Evolutionary conservation across 208 protist species (phyloP).

Genomic region (Trypanosoma boissoni): DNA sequence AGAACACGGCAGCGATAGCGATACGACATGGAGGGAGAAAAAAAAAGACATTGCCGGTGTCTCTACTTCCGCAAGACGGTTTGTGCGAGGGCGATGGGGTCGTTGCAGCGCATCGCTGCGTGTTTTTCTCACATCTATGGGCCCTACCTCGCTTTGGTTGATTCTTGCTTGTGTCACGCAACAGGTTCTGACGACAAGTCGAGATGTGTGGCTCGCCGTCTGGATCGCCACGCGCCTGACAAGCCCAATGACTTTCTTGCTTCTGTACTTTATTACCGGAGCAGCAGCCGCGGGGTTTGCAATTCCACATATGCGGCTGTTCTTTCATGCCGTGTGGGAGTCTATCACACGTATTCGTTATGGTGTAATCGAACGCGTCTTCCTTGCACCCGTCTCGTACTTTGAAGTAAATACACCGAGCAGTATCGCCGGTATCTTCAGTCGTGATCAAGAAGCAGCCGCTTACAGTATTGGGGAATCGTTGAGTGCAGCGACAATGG

Average conservation of each 20-base stretch:
- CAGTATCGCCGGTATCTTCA: slow-evolving; percentile 52
- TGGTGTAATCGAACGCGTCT: slow-evolving; percentile 48
- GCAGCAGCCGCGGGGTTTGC: slow-evolving; percentile 41
- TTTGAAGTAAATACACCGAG: slow-evolving; percentile 68
- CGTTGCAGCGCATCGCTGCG: slow-evolving; percentile 22
- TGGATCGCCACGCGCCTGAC: slow-evolving; percentile 34
- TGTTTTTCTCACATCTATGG: slow-evolving; percentile 45
- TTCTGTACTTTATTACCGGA: slow-evolving; percentile 55
- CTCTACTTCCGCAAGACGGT: background rate
- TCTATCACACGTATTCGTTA: slow-evolving; percentile 58
- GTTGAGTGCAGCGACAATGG: slow-evolving; percentile 39
- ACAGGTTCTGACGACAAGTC: slow-evolving; percentile 52
- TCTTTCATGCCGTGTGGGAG: slow-evolving; percentile 54
- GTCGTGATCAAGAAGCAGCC: slow-evolving; percentile 66
- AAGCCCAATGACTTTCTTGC: background rate
- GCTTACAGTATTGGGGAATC: slow-evolving; percentile 45
- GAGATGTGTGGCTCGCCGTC: slow-evolving; percentile 78
- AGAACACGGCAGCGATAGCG: slow-evolving; percentile 14
- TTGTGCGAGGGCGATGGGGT: slow-evolving; percentile 14
- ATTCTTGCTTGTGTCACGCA: slow-evolving; percentile 39
- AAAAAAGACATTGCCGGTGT: background rate
- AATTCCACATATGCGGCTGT: slow-evolving; percentile 51
- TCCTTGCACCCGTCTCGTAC: slow-evolving; percentile 68
- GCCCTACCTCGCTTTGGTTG: slow-evolving; percentile 40
- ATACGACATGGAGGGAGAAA: slow-evolving; percentile 8